Base-by-base conservation (phyloP, 768 basidiomycete species). In the Galerina marginata region DNA sequence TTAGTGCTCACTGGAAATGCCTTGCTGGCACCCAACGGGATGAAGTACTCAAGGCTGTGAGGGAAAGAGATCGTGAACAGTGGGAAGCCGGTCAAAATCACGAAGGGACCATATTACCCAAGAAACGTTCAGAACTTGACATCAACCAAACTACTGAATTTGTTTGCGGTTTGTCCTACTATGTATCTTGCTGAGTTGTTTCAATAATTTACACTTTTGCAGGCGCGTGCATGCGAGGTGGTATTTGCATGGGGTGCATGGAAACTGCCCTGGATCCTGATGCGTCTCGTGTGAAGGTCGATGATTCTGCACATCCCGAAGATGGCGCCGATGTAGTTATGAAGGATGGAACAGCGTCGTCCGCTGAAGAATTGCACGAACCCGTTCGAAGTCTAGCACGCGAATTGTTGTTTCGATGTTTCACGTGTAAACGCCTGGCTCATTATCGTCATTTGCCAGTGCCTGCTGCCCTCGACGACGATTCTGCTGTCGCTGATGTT, bases 391-490 rank as follows among this genome's bases (percentile, higher is more conserved):
- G 65, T 39, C 59, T 69, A n/a, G 54, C 68, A 16, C 66, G 70
- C 11, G 81, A 87, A 64, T 79, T 93, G 9, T 76, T 94, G 37
- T 96, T 93, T 73, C 83, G 95, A 25, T 97, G 95, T 73, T 71
- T 87, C 52, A 83, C 88, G 16, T 97, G 95, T 80, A 92, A 90
- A 67, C 87, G 94, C 47, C 79, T 89, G 4, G 84, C 89, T 9
- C 95, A 97, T 73, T 96, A 96, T 71, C 75, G 75, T 23, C 92
- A 95, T 74, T 75, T 94, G 46, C 83, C 83, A 5, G 57, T 70
- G 26, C 87, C 86, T 20, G 66, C 78, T 9, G 73, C 71, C 29
- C 66, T 74, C 37, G 68, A 73, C 42, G 74, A 67, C 12, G 71
- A 75, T 45, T 72, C 72, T 5, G 67, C 66, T 53, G 67, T 78